A percentile compares a stretch with the other conserved stretches of the same genome.
Conservation (phyloP, 495 filamentous ascomycete genomes). For the Podospora sp. region DNA sequence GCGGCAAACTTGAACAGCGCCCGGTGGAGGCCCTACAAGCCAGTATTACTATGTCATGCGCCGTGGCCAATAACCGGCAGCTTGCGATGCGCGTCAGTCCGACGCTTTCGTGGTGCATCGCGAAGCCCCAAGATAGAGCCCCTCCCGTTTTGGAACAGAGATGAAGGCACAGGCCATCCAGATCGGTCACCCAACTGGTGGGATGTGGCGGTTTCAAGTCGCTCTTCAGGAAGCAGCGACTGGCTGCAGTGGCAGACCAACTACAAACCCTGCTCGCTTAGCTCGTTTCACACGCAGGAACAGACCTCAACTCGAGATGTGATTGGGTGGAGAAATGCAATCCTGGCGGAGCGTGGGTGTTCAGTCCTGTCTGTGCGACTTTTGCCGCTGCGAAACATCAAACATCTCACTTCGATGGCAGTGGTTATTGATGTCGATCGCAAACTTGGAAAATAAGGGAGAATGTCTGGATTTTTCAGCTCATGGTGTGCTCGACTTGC, state of each 20-base stretch:
- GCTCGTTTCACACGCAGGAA: conserved; percentile 41
- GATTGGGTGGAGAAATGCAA: conserved; percentile 22
- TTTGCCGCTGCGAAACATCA: conserved; percentile 17
- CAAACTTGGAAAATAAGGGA: neutral
- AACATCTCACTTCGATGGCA: neutral
- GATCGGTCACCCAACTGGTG: conserved; percentile 2
- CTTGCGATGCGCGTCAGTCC: neutral
- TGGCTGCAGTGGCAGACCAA: conserved; percentile 29
- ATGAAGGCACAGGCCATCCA: neutral
- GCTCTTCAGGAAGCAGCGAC: conserved; percentile 31
- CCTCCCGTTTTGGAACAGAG: neutral
- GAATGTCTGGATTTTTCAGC: neutral
- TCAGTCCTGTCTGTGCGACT: conserved; percentile 8
- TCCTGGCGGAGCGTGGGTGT: conserved; percentile 10
- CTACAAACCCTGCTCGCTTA: conserved; percentile 20
- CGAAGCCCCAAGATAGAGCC: neutral
- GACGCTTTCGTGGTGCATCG: neutral
- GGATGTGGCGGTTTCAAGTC: conserved; percentile 20
- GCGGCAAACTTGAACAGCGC: neutral
- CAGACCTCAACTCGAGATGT: conserved; percentile 25
- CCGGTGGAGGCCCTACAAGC: neutral
- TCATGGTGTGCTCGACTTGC: neutral
- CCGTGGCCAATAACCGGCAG: no score
- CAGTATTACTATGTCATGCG: neutral
- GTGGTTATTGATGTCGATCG: conserved; percentile 8